Base-by-base conservation (phyloP, 83 land plant genomes). In the Thuja plicata region DNA sequence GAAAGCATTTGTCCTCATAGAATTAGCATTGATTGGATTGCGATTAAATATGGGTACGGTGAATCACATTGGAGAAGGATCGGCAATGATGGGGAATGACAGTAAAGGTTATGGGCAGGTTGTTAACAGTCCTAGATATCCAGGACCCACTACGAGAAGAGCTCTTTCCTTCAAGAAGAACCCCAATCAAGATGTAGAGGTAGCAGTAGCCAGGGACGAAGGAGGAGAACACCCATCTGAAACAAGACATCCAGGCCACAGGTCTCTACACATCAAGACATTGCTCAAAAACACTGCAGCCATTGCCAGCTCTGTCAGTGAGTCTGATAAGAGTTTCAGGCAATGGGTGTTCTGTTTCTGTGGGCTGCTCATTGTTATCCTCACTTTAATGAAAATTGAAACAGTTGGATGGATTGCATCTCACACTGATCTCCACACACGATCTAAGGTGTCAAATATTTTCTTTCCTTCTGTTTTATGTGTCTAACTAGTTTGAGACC, bases 131-230 rank as follows among this genome's bases (percentile, higher is more conserved):
- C 94, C 94, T 1, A 87, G 94, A 30, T 92, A 86, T 92, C 52
- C 95, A 82, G 91, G 90, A 27, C 85, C 93, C 41, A 92, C 91
- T 94, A 93, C 94, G 35, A 92, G 95, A 35, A 91, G 95, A 24
- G 89, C 92, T 34, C 90, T 89, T 46, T 95, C 96, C 55, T 95
- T 95, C 93, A 95, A 95, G 89, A 90, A 93, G 34, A 52, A 37
- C 87, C 77, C 15, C 86, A 70, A n/a, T 89, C 81, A 50, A 71
- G 84, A 81, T 45, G 52, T 81, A 24, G 79, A 74, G 82, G 30
- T 40, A 74, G 77, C 78, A 74, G 19, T 46, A 55, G 54, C 38
- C n/a, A 82, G 85, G 11, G 82, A 12, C 1, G 94, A 89, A 17
- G 89, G 90, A 34, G 77, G 37, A 41, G 90, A 89, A 48, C 27